Base-by-base conservation (phyloP, 441 rosid species). In the Populus hybrid region DNA sequence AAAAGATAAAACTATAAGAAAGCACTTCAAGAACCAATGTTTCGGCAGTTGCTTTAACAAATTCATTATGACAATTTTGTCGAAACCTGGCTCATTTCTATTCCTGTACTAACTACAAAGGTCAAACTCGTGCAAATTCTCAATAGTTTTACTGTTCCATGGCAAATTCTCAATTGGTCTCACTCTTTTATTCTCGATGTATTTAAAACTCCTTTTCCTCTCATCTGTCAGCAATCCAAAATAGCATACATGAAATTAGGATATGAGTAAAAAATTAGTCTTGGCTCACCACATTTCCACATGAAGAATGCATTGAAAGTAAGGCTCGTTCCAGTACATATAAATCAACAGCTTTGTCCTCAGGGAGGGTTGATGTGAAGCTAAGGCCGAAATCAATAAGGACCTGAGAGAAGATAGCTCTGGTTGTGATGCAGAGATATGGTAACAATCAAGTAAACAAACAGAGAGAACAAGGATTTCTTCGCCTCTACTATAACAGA, bases 361-460 rank as follows among this genome's bases (percentile, higher is more conserved):
- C 98, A 3, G 97, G 98, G 74, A 96, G 91, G 0, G 94, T 88
- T 71, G 97, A 94, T 71, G 94, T 94, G 85, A 90, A 90, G 88
- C 98, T 94, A 83, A 96, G 87, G 26, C 99, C 99, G 77, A 94
- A 96, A 85, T 96, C 98, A 78, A 96, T 96, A 34, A 94, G 89
- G 38, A 94, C 98, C 99, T 94, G 74, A 59, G 28, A 78, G 35
- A 68, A 78, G 40, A 74, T 32, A 77, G 19, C 30, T 61, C 16
- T 63, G 21, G 57, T 75, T 74, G 73, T 65, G 53, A 83, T 42
- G 66, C 79, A 38, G 68, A 53, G 59, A 73, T 2, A 40, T 32
- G 11, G 26, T 16, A 76, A 67, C 50, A 72, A 50, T 35, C 46
- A 28, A 35, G 10, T 38, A 9, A 24, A 16, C 24, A 72, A 36